A percentile compares a stretch with the other conserved stretches of the same genome.
Conservation (phyloP, 2,329 filamentous ascomycete genomes). For the Fusarium torreyae region DNA sequence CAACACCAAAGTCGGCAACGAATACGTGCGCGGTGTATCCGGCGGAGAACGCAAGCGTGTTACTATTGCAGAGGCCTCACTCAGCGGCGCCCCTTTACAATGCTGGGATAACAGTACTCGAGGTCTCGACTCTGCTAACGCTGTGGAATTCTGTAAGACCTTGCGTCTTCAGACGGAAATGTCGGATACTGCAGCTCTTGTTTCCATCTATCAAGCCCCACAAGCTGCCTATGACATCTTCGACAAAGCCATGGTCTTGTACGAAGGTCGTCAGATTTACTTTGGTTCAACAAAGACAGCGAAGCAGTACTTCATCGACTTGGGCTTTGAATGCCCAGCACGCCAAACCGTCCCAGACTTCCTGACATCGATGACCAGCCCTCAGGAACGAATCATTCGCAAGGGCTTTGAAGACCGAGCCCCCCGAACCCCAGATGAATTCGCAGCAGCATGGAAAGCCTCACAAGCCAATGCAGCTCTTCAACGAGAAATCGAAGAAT, state of each 20-base stretch:
- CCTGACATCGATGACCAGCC: conserved; percentile 67
- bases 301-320: conserved; percentile 48
- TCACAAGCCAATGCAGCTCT: conserved; percentile 51
- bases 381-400: conserved; percentile 52
- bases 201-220: conserved; percentile 77
- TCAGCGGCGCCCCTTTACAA: conserved; percentile 64
- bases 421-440: conserved; percentile 56
- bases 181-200: conserved; percentile 68
- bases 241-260: conserved; percentile 77
- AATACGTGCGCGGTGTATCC: conserved; percentile 73
- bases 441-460: conserved; percentile 54
- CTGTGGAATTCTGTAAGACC: conserved; percentile 75
- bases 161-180: conserved; percentile 73
- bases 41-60: conserved; percentile 67
- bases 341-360: conserved; percentile 80
- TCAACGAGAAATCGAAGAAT: conserved; percentile 66
- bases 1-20: conserved; percentile 78
- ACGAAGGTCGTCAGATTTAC: conserved; percentile 77
- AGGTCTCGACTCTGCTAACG: conserved; percentile 76
- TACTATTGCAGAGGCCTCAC: conserved; percentile 54
- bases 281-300: conserved; percentile 46
- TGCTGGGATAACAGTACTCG: conserved; percentile 80
- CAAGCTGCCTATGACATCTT: conserved; percentile 63
- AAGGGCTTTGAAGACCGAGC: conserved; percentile 53
- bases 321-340: conserved; percentile 70